A percentile compares a stretch with the other conserved stretches of the same genome.
Evolutionary conservation across 805 yeast species (phyloP).

Genomic region (Pichia occidentalis): DNA sequence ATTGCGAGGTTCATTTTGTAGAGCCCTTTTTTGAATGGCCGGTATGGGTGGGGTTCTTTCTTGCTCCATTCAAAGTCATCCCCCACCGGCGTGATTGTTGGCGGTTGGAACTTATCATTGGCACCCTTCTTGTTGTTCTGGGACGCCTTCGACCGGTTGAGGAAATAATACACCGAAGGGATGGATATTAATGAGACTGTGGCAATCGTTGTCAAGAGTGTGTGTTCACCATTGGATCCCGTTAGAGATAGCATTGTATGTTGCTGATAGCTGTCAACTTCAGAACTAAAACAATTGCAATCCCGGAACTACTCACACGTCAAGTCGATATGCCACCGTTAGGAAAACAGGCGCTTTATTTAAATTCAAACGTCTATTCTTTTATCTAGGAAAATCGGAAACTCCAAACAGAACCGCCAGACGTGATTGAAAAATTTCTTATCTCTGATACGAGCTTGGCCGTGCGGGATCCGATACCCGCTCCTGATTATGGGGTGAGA

Average conservation of each 20-base stretch:
- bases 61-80: slow-evolving; percentile 38
- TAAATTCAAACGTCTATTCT: no score
- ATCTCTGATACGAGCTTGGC: no score
- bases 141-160: not conserved
- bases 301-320: no score
- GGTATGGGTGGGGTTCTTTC: slow-evolving; percentile 36
- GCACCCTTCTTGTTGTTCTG: not conserved
- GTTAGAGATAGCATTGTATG: slow-evolving; percentile 23
- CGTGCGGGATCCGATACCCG: slow-evolving; percentile 17
- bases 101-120: slow-evolving; percentile 6
- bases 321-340: no score
- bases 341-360: no score
- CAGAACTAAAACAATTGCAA: no score
- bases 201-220: not conserved
- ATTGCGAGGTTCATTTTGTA: slow-evolving; percentile 62
- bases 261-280: slow-evolving; percentile 12
- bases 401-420: no score
- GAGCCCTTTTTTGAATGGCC: slow-evolving; percentile 43
- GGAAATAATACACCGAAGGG: not conserved
- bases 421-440: no score
- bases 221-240: slow-evolving; percentile 2
- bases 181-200: not conserved
- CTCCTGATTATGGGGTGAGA: slow-evolving; percentile 24
- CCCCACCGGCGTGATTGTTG: slow-evolving; percentile 28
- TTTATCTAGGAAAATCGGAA: no score